Conservation (phyloP, 352 stramenopile genomes). For the Globisporangium uncinulatum region DNA sequence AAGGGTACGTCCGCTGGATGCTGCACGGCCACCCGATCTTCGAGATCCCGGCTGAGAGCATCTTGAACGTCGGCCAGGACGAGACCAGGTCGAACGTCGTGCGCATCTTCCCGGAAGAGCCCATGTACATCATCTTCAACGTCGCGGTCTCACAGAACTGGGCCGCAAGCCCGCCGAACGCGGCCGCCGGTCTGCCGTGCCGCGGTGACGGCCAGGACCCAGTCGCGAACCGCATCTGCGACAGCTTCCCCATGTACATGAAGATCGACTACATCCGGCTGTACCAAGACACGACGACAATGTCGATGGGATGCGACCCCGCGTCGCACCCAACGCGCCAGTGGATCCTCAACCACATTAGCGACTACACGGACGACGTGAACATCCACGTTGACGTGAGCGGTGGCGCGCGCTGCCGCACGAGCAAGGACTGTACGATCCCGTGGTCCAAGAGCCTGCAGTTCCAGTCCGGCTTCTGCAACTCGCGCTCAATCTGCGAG, state of each 20-base stretch:
- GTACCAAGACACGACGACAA: constrained; percentile 58
- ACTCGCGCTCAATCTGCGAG: constrained; percentile 33
- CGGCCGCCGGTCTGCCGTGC: constrained; percentile 29
- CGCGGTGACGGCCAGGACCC: constrained; percentile 47
- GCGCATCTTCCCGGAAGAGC: constrained; percentile 78
- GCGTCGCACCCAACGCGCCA: constrained; percentile 53
- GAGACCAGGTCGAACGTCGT: constrained; percentile 35
- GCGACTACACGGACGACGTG: constrained; percentile 51
- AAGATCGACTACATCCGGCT: constrained; percentile 85
- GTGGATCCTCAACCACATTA: constrained; percentile 61
- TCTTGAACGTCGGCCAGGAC: constrained; percentile 43
- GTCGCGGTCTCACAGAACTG: constrained; percentile 88
- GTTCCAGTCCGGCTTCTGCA: constrained; percentile 57
- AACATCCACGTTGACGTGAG: constrained; percentile 49
- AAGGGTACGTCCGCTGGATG: constrained; percentile 69
- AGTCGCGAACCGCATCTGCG: constrained; percentile 58
- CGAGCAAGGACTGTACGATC: constrained; percentile 58
- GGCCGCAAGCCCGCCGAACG: constrained; percentile 60
- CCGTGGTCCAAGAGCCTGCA: constrained; percentile 25
- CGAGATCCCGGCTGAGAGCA: constrained; percentile 53
- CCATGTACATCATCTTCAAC: constrained; percentile 94
- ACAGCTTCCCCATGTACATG: constrained; percentile 79
- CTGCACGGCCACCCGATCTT: constrained; percentile 52
- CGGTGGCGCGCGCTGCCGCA: constrained; percentile 43
- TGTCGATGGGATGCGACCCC: constrained; percentile 56